Percentiles rank a stretch among this genome's conserved stretches.
Evolutionary conservation across 1,139 yeast genomes (phyloP).

Genomic region (Wickerhamiella pararugosa): DNA sequence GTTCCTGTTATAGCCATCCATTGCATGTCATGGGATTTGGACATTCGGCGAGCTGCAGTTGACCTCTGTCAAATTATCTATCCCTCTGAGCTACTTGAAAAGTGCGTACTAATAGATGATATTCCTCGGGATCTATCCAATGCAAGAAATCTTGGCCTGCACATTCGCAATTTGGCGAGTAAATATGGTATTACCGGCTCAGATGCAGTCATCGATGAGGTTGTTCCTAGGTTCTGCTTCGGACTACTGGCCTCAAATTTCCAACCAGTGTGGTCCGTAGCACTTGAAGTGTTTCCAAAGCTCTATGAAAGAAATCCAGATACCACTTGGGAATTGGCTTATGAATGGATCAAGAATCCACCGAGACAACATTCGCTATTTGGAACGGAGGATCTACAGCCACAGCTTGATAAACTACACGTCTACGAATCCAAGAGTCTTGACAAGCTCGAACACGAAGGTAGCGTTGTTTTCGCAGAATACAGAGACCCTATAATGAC

Average conservation of each 20-base stretch:
- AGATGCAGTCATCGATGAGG: conserved; percentile 27
- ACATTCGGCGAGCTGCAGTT: conserved; percentile 10
- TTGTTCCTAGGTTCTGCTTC: conserved; percentile 44
- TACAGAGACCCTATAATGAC: conserved; percentile 6
- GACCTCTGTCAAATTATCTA: conserved; percentile 5
- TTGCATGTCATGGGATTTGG: conserved; percentile 11
- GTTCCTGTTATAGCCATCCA: neutral
- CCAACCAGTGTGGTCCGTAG: conserved; percentile 76
- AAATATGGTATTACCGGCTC: conserved; percentile 32
- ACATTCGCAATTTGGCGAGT: conserved; percentile 48
- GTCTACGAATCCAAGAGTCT: conserved; percentile 5
- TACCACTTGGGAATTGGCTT: conserved; percentile 43
- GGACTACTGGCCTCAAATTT: conserved; percentile 66
- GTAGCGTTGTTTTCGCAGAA: neutral
- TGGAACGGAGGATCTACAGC: conserved; percentile 1
- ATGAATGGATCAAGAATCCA: conserved; percentile 24
- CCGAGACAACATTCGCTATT: neutral
- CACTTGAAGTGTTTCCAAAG: conserved; percentile 42
- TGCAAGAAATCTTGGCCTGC: conserved; percentile 59
- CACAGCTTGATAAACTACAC: neutral
- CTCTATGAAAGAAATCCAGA: conserved; percentile 32
- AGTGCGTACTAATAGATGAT: conserved; percentile 47
- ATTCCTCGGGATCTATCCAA: conserved; percentile 55
- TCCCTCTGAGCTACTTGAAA: conserved; percentile 20
- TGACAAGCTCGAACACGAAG: neutral